phyloP scores from a whole-genome alignment of 306 rosid genomes.

The Rosa rugosa region DNA sequence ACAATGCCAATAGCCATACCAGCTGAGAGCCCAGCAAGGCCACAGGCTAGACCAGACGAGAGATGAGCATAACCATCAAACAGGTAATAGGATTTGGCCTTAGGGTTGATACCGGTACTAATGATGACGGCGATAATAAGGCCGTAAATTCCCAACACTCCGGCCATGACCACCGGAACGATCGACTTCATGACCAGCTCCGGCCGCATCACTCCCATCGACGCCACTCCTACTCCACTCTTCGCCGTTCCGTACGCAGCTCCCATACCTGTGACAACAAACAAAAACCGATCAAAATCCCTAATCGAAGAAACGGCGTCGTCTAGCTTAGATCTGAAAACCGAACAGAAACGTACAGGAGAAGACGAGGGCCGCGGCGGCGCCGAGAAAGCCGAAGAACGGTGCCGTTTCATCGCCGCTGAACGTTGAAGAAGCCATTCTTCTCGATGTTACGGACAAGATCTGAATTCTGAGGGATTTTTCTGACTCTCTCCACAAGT shows the following conservation, averaged over 20 bases:
- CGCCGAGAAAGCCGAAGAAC: conserved; percentile 63
- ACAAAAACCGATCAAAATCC: conserved; percentile 1
- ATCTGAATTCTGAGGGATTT: conserved; percentile 6
- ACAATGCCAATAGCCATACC: conserved; percentile 70
- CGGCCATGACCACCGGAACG: conserved; percentile 66
- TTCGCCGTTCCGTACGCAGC: conserved; percentile 64
- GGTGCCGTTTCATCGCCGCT: conserved; percentile 72
- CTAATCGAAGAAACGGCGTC: neutral
- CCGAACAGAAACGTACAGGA: conserved; percentile 31
- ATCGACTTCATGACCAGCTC: conserved; percentile 68
- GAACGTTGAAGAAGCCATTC: conserved; percentile 39
- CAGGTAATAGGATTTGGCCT: conserved; percentile 61
- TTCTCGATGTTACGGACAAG: neutral
- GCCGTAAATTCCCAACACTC: conserved; percentile 62
- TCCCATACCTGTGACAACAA: conserved; percentile 49
- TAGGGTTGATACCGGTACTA: conserved; percentile 61
- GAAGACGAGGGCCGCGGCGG: conserved; percentile 64
- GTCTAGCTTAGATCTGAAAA: neutral
- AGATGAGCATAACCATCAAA: conserved; percentile 65
- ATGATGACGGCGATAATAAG: conserved; percentile 56
- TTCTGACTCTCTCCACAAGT: neutral
- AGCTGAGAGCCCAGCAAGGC: conserved; percentile 63
- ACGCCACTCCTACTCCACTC: conserved; percentile 65
- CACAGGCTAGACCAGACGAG: conserved; percentile 61
- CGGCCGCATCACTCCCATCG: conserved; percentile 69